Conservation (phyloP, 192 early-diverging fungal species). For the Entomortierella lignicola region DNA sequence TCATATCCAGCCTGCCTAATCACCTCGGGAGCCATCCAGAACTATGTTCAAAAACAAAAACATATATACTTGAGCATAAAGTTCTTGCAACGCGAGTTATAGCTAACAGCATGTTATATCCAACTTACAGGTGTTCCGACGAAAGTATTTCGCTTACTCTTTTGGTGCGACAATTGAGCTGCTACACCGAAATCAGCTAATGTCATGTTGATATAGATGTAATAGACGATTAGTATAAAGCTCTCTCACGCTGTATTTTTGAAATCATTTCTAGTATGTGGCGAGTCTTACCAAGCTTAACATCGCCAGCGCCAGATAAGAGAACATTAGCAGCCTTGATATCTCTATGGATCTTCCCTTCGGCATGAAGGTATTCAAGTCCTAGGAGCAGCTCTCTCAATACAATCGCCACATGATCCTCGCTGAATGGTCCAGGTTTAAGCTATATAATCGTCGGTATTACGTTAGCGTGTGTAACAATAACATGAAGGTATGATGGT, state of each 20-base stretch:
- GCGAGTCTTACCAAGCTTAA: slow-evolving; percentile 53
- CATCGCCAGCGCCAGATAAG: slow-evolving; percentile 59
- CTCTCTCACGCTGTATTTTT: neutral
- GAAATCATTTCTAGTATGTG: neutral
- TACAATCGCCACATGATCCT: slow-evolving; percentile 66
- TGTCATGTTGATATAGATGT: neutral
- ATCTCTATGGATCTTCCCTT: slow-evolving; percentile 92
- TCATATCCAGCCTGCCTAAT: slow-evolving; percentile 90
- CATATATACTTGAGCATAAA: neutral
- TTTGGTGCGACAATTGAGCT: slow-evolving; percentile 75
- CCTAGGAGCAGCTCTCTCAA: slow-evolving; percentile 88
- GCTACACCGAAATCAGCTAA: slow-evolving; percentile 98
- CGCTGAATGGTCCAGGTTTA: slow-evolving; percentile 59
- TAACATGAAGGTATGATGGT: too few relatives aligned
- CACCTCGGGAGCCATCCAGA: slow-evolving; percentile 95
- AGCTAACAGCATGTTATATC: too few relatives aligned
- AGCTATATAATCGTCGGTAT: too few relatives aligned
- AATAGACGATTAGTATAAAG: neutral
- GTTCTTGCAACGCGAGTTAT: too few relatives aligned
- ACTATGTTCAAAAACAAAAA: slow-evolving; percentile 40
- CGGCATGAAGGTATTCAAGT: slow-evolving; percentile 92
- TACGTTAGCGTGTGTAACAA: too few relatives aligned
- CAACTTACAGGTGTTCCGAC: slow-evolving; percentile 90
- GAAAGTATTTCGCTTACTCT: slow-evolving; percentile 83
- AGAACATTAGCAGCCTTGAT: slow-evolving; percentile 97